These are phyloP conservation scores for Rhizopogon sp. DNA, from an alignment of 768 basidiomycete genomes.

Conservation along the genomic window DNA sequence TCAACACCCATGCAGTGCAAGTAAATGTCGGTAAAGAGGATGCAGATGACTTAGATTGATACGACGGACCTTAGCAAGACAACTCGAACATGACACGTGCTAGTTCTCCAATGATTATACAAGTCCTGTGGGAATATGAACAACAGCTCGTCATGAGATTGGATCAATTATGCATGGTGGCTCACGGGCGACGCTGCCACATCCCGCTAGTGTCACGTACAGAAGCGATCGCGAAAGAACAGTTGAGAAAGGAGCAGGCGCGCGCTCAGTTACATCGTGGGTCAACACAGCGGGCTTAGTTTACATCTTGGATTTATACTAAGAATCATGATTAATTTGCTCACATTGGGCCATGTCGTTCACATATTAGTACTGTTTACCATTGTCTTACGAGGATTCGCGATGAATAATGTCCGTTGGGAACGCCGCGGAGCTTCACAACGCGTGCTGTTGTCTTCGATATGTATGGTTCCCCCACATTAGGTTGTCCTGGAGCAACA, in stretches of 20 bases:
- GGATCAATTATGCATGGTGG: conserved; percentile 9
- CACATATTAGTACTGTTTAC: too few relatives aligned
- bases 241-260: conserved; percentile 51
- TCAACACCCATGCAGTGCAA: background rate
- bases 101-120: conserved; percentile 6
- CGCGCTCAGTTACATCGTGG: conserved; percentile 40
- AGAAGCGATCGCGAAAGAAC: conserved; percentile 69
- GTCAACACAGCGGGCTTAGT: conserved; percentile 45
- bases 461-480: too few relatives aligned
- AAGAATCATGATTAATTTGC: conserved; percentile 15
- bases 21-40: conserved; percentile 7
- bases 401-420: too few relatives aligned
- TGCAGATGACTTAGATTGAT: conserved; percentile 6
- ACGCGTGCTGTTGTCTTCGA: too few relatives aligned
- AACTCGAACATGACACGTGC: background rate
- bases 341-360: background rate
- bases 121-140: conserved; percentile 12
- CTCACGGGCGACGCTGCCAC: conserved; percentile 17
- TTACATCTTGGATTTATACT: conserved; percentile 62
- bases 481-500: too few relatives aligned
- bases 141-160: background rate
- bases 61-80: background rate
- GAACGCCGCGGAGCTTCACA: too few relatives aligned
- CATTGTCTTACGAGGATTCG: too few relatives aligned
- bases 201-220: conserved; percentile 37